These are phyloP conservation scores for Venturia carpophila DNA, from an alignment of 2,329 filamentous ascomycete genomes.

Conservation along the genomic window DNA sequence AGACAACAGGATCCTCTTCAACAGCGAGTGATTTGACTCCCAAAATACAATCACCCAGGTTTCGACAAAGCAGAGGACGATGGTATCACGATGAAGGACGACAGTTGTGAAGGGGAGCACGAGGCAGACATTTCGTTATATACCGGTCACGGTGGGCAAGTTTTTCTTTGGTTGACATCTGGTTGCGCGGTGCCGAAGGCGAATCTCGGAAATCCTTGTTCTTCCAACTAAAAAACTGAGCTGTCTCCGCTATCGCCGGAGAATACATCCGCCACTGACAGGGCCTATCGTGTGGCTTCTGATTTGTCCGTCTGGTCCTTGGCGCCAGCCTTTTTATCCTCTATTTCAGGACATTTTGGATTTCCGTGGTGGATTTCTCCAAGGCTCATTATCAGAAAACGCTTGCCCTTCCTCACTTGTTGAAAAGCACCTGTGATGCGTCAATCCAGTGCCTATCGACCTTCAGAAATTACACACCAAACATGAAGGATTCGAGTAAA, in stretches of 20 bases:
- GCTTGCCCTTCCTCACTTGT: neutral
- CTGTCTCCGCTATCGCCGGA: constrained; percentile 13
- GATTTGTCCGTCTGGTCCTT: neutral
- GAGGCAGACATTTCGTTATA: constrained; percentile 3
- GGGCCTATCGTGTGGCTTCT: neutral
- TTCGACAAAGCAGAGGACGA: neutral
- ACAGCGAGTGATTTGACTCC: neutral
- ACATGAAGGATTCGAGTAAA: neutral
- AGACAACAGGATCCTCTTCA: neutral
- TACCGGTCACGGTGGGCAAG: neutral
- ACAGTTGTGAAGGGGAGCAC: neutral
- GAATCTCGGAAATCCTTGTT: constrained; percentile 7
- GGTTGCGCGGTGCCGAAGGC: constrained; percentile 6
- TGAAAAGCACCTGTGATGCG: too few species aligned
- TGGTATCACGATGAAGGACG: neutral
- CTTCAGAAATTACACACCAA: too few species aligned
- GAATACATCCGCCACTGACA: constrained; percentile 2
- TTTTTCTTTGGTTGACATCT: neutral
- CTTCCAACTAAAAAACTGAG: neutral
- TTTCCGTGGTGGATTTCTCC: constrained; percentile 3
- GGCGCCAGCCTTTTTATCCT: too few species aligned
- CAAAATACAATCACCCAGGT: constrained; percentile 1
- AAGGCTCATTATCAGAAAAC: neutral
- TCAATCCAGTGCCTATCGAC: too few species aligned
- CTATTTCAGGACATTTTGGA: neutral